phyloP scores from a whole-genome alignment of 192 early-diverging fungal species.

The Umbelopsis ramanniana region DNA sequence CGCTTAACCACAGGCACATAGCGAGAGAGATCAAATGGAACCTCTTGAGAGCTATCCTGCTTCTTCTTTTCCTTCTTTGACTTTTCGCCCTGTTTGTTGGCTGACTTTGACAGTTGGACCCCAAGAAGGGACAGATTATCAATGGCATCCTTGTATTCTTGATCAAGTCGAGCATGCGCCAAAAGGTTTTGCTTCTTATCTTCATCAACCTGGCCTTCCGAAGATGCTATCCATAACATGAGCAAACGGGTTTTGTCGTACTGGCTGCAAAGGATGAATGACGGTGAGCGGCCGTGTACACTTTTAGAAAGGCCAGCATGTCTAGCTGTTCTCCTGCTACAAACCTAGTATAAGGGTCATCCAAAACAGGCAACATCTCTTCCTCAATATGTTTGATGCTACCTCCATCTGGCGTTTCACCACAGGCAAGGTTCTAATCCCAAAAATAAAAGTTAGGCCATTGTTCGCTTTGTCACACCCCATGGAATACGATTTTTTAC shows the following conservation, averaged over 20 bases:
- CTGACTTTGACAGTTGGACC: slow-evolving; percentile 60
- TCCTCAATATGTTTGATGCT: slow-evolving; percentile 68
- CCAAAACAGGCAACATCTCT: slow-evolving; percentile 78
- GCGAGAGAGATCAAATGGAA: slow-evolving; percentile 75
- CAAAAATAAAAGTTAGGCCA: too few species aligned
- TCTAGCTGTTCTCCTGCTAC: not conserved
- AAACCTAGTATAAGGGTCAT: slow-evolving; percentile 67
- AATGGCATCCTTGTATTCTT: slow-evolving; percentile 80
- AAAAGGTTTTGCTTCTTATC: slow-evolving; percentile 72
- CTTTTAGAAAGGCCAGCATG: too few species aligned
- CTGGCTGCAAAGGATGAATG: slow-evolving; percentile 40
- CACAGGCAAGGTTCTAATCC: slow-evolving; percentile 72
- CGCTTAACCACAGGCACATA: slow-evolving; percentile 78
- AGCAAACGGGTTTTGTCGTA: slow-evolving; percentile 79
- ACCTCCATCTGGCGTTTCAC: slow-evolving; percentile 74
- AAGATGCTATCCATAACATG: slow-evolving; percentile 79
- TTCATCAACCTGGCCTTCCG: slow-evolving; percentile 70
- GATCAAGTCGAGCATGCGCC: slow-evolving; percentile 67
- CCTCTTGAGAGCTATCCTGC: slow-evolving; percentile 58
- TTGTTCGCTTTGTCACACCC: too few species aligned
- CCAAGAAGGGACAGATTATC: slow-evolving; percentile 74
- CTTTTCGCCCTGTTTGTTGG: slow-evolving; percentile 62
- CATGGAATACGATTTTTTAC: slow-evolving; percentile 38
- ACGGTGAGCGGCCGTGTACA: not conserved
- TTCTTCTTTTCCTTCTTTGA: slow-evolving; percentile 59